Percentiles rank a stretch among this genome's conserved stretches.
Evolutionary conservation across 495 filamentous ascomycete genomes (phyloP).

Genomic region (Acidiella bohemica): DNA sequence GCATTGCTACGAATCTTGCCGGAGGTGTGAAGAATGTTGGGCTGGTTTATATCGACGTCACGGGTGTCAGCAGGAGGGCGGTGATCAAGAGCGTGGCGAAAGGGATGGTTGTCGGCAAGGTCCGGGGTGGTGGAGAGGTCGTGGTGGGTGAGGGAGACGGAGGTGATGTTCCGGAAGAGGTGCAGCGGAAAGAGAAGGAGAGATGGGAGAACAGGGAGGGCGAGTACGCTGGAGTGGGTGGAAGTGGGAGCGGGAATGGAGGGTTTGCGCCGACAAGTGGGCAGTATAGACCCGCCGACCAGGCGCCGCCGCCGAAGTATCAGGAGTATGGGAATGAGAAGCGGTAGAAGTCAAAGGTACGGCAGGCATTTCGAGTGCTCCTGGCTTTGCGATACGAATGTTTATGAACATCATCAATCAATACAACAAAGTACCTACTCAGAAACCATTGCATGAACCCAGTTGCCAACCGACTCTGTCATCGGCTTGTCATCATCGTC

Average conservation of each 20-base stretch:
- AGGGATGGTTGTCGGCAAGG: conserved; percentile 92
- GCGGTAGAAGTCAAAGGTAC: too few relatives aligned
- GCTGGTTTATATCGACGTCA: conserved; percentile 93
- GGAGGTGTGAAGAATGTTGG: conserved; percentile 91
- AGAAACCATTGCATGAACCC: too few relatives aligned
- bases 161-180: conserved; percentile 32
- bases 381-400: too few relatives aligned
- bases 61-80: conserved; percentile 75
- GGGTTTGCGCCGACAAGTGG: conserved; percentile 4
- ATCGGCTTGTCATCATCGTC: too few relatives aligned
- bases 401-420: too few relatives aligned
- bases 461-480: too few relatives aligned
- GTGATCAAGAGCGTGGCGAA: conserved; percentile 88
- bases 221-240: background rate
- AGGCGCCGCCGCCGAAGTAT: conserved; percentile 18
- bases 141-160: conserved; percentile 73
- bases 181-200: conserved; percentile 9
- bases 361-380: too few relatives aligned
- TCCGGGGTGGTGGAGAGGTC: conserved; percentile 68
- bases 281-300: conserved; percentile 12
- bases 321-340: conserved; percentile 6
- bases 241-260: background rate
- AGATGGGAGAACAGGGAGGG: background rate
- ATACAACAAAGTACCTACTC: too few relatives aligned
- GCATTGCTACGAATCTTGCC: conserved; percentile 55